Percentiles rank a stretch among this genome's conserved stretches.
Evolutionary conservation across 768 basidiomycete genomes (phyloP).

Genomic region (Hemileccinum impolitum): DNA sequence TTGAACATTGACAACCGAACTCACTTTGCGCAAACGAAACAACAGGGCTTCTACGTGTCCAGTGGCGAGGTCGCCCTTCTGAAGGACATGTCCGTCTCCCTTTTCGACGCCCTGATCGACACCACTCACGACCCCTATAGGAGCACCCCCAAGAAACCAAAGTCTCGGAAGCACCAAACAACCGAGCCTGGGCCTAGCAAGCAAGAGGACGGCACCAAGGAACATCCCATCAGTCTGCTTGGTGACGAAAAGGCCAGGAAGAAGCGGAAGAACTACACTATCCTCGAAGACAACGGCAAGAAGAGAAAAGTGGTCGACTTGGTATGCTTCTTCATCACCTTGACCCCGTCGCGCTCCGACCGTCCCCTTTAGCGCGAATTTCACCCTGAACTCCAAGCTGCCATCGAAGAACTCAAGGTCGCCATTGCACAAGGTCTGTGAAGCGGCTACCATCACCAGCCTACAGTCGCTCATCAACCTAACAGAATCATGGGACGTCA

Average conservation of each 20-base stretch:
- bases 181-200: conserved; percentile 24
- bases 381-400: conserved; percentile 63
- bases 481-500: conserved; percentile 71
- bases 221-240: conserved; percentile 47
- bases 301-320: conserved; percentile 69
- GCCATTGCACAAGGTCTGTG: conserved; percentile 57
- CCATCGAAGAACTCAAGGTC: conserved; percentile 56
- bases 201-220: conserved; percentile 44
- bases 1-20: conserved; percentile 87
- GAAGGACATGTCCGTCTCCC: conserved; percentile 56
- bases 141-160: conserved; percentile 68
- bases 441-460: not conserved
- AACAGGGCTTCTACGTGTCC: conserved; percentile 91
- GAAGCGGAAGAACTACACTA: conserved; percentile 55
- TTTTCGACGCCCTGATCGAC: not conserved
- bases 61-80: conserved; percentile 83
- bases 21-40: conserved; percentile 87
- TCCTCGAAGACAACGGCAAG: conserved; percentile 57
- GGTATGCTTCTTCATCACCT: conserved; percentile 34
- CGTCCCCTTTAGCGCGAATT: conserved; percentile 50
- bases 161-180: conserved; percentile 50
- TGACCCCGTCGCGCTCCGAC: not conserved
- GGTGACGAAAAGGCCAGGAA: conserved; percentile 40
- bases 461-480: not conserved
- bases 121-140: conserved; percentile 21